A percentile compares a stretch with the other conserved stretches of the same genome.
Conservation (phyloP, 2,329 filamentous ascomycete species). For the Neonectria punicea region DNA sequence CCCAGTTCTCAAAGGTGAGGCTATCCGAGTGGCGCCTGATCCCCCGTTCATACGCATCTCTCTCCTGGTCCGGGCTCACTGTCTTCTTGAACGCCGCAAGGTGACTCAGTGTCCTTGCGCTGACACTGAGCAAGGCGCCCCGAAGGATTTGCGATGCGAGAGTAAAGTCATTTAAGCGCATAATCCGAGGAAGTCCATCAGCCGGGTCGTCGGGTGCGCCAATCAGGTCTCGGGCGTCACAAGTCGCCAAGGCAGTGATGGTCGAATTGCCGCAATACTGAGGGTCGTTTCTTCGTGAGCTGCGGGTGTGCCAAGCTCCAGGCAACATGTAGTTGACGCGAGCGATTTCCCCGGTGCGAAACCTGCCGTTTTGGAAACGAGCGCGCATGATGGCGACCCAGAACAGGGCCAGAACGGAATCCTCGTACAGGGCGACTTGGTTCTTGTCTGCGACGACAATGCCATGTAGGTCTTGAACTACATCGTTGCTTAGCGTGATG, state of each 20-base stretch:
- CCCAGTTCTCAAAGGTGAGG: slow-evolving; percentile 38
- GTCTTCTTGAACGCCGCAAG: slow-evolving; percentile 30
- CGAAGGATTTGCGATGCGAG: slow-evolving; percentile 13
- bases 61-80: slow-evolving; percentile 16
- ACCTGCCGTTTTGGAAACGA: slow-evolving; percentile 6
- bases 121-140: slow-evolving; percentile 12
- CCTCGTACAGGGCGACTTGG: slow-evolving; percentile 14
- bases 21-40: slow-evolving; percentile 22
- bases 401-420: slow-evolving; percentile 31
- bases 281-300: background rate
- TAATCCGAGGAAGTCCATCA: background rate
- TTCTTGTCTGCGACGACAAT: background rate
- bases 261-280: slow-evolving; percentile 34
- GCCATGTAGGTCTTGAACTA: background rate
- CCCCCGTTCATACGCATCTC: slow-evolving; percentile 18
- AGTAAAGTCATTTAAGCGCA: slow-evolving; percentile 1
- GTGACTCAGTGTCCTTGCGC: slow-evolving; percentile 17
- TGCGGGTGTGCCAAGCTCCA: slow-evolving; percentile 6
- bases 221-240: slow-evolving; percentile 10
- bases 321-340: slow-evolving; percentile 24
- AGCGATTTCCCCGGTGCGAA: background rate
- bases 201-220: background rate
- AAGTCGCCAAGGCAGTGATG: slow-evolving; percentile 22
- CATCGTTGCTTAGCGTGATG: slow-evolving; percentile 2
- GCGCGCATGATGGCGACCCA: slow-evolving; percentile 31